Evolutionary conservation across 2,329 filamentous ascomycete species (phyloP).

Genomic region (Aspergillus sp.): DNA sequence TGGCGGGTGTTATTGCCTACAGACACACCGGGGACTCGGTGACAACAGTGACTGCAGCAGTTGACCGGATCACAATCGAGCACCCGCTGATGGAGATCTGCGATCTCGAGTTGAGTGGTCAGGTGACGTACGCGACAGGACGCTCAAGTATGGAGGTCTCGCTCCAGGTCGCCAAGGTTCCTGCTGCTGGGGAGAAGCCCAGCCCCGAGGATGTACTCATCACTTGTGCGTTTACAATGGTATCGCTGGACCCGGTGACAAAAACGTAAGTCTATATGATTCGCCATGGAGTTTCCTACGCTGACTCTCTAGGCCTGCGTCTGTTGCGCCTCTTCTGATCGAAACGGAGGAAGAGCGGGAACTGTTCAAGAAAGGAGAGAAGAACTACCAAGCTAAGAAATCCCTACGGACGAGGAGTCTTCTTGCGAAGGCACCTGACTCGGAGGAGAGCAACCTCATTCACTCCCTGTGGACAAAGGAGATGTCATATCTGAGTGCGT

Average conservation of each 20-base stretch:
- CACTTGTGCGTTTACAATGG: constrained; percentile 79
- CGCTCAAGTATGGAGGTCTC: constrained; percentile 75
- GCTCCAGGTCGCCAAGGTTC: constrained; percentile 71
- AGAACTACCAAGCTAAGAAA: constrained; percentile 70
- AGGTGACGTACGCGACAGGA: constrained; percentile 73
- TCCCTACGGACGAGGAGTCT: constrained; percentile 63
- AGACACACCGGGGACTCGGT: constrained; percentile 70
- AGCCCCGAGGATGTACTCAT: constrained; percentile 67
- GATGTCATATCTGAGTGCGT: constrained; percentile 62
- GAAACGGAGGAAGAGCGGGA: constrained; percentile 68
- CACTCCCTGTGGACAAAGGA: constrained; percentile 75
- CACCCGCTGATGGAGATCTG: constrained; percentile 77
- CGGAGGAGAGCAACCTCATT: constrained; percentile 72
- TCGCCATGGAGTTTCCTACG: background rate
- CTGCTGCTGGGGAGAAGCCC: constrained; percentile 59
- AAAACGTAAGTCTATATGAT: constrained; percentile 55
- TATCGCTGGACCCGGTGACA: constrained; percentile 70
- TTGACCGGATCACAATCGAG: constrained; percentile 68
- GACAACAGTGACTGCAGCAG: constrained; percentile 67
- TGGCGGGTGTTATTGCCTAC: constrained; percentile 77
- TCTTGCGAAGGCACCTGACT: constrained; percentile 69
- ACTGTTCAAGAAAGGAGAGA: constrained; percentile 66
- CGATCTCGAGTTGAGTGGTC: constrained; percentile 73
- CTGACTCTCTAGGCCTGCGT: constrained; percentile 55
- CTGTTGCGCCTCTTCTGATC: constrained; percentile 64